Conservation (phyloP, 2,329 filamentous ascomycete genomes). For the Scleromitrula shiraiana region DNA sequence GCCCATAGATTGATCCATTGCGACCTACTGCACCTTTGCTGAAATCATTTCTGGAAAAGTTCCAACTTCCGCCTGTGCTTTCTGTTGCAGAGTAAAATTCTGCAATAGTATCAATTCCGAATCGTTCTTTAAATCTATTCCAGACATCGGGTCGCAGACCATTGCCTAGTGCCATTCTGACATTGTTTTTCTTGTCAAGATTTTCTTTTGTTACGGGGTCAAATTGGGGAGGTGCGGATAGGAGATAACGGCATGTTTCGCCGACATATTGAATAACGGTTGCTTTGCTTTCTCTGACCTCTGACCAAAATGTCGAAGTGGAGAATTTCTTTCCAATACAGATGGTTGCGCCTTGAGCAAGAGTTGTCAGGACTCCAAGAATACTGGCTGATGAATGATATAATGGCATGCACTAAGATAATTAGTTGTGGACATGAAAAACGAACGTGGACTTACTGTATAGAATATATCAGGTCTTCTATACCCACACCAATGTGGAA, state of each 20-base stretch:
- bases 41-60: slow-evolving; percentile 65
- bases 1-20: slow-evolving; percentile 52
- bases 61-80: slow-evolving; percentile 61
- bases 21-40: slow-evolving; percentile 71
- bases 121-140: slow-evolving; percentile 75
- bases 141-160: slow-evolving; percentile 80
- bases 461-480: slow-evolving; percentile 61
- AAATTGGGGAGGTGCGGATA: slow-evolving; percentile 54
- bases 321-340: slow-evolving; percentile 73
- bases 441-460: slow-evolving; percentile 44
- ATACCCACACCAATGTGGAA: slow-evolving; percentile 48
- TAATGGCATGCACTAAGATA: slow-evolving; percentile 67
- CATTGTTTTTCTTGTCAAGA: slow-evolving; percentile 63
- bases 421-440: slow-evolving; percentile 15
- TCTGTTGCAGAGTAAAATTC: slow-evolving; percentile 81
- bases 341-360: slow-evolving; percentile 56
- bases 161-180: slow-evolving; percentile 76
- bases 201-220: slow-evolving; percentile 57
- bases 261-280: slow-evolving; percentile 83
- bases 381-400: slow-evolving; percentile 76
- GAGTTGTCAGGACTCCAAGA: slow-evolving; percentile 55
- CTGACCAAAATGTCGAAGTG: slow-evolving; percentile 66
- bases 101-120: slow-evolving; percentile 62
- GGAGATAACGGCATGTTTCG: slow-evolving; percentile 76
- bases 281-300: slow-evolving; percentile 61